phyloP scores from a whole-genome alignment of 352 stramenopile genomes.

The Phytophthora uliginosa region DNA sequence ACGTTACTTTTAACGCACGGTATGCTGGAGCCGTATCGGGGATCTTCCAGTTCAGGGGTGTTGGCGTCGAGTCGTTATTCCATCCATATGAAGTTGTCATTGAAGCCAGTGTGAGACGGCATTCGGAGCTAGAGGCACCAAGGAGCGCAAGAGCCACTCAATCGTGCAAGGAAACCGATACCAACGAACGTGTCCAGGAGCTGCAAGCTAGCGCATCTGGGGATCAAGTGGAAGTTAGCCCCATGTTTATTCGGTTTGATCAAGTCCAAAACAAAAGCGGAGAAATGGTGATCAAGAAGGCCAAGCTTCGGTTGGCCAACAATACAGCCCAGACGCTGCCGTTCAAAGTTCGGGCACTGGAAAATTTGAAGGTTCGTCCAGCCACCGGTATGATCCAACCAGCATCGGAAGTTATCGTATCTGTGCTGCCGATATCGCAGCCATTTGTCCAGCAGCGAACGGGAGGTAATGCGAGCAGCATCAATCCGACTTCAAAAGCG shows the following conservation, averaged over 20 bases:
- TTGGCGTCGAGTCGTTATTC: slow-evolving; percentile 72
- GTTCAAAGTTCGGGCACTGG: slow-evolving; percentile 65
- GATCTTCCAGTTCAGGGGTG: slow-evolving; percentile 89
- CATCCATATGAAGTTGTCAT: slow-evolving; percentile 87
- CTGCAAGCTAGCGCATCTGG: slow-evolving; percentile 53
- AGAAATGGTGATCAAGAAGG: slow-evolving; percentile 27
- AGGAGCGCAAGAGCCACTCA: slow-evolving; percentile 9
- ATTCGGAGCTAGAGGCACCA: slow-evolving; percentile 38
- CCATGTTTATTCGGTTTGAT: slow-evolving; percentile 73
- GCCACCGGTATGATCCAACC: slow-evolving; percentile 52
- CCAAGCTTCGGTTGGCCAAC: slow-evolving; percentile 67
- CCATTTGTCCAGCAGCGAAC: slow-evolving; percentile 42
- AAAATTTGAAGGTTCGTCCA: slow-evolving; percentile 67
- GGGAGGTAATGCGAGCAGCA: slow-evolving; percentile 19
- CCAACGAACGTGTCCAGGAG: slow-evolving; percentile 50
- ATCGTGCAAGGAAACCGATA: not conserved
- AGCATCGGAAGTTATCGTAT: slow-evolving; percentile 55
- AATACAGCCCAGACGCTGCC: slow-evolving; percentile 55
- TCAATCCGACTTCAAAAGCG: slow-evolving; percentile 11
- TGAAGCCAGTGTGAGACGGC: slow-evolving; percentile 76
- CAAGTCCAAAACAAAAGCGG: slow-evolving; percentile 35
- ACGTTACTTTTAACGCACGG: slow-evolving; percentile 72
- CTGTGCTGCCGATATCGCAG: slow-evolving; percentile 62
- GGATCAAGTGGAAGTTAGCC: slow-evolving; percentile 62
- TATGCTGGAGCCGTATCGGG: slow-evolving; percentile 72